Evolutionary conservation across 2,329 filamentous ascomycete genomes (phyloP).

Genomic region (Beauveria bassiana): DNA sequence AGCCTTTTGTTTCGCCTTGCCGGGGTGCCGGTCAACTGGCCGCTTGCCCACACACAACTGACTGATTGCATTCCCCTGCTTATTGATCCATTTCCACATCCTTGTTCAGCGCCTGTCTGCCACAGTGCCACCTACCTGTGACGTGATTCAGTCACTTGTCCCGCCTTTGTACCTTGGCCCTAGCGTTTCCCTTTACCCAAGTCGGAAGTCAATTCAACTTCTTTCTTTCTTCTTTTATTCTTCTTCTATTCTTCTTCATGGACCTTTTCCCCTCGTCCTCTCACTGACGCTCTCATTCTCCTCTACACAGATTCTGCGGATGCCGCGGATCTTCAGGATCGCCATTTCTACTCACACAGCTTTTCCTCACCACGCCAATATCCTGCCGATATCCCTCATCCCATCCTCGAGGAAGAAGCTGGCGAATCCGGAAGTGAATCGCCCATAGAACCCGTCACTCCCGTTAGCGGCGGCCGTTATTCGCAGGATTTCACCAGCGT

Average conservation of each 20-base stretch:
- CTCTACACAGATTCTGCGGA: conserved; percentile 12
- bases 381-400: conserved; percentile 41
- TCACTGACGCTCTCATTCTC: conserved; percentile 15
- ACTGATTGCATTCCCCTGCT: conserved; percentile 5
- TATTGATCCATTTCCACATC: conserved; percentile 9
- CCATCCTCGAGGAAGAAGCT: conserved; percentile 45
- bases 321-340: not conserved
- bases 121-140: conserved; percentile 13
- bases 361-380: conserved; percentile 38
- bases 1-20: conserved; percentile 2
- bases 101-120: not conserved
- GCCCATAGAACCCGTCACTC: conserved; percentile 53
- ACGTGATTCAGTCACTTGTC: conserved; percentile 7
- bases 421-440: conserved; percentile 55
- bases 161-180: conserved; percentile 11
- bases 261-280: not conserved
- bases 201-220: not conserved
- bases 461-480: conserved; percentile 46
- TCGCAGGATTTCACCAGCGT: conserved; percentile 46
- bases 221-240: not conserved
- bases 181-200: not conserved
- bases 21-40: not conserved
- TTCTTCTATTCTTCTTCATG: not conserved
- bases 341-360: conserved; percentile 14
- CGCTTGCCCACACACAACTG: not conserved